Base-by-base conservation (phyloP, 805 yeast genomes). In the Zygoascus biomembranicola region DNA sequence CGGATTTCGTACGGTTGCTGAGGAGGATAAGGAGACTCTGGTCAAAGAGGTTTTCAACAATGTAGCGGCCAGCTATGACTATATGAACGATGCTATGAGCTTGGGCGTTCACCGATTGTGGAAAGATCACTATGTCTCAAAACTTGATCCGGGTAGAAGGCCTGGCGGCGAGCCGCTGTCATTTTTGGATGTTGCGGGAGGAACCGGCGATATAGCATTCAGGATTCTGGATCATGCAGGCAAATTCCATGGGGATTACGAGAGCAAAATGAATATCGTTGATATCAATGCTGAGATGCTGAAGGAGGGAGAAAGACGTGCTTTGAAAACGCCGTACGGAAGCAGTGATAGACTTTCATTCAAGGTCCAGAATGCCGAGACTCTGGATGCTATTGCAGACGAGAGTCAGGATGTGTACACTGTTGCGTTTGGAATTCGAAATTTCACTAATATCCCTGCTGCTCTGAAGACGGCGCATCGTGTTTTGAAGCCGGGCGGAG, bases 81-180 rank as follows among this genome's bases (percentile, higher is more conserved):
- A 89, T 50, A 94, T 94, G 99, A 94, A 94, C 73, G 99, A 94
- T 71, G 96, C 89, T 45, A 94, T 94, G 99, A 88, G 97, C 6
- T 69, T 90, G 68, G 99, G 99, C 43, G 78, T 94, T 48, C 99
- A 94, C 69, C 78, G 99, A 63, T 73, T 92, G 47, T 94, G 99
- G 99, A 94, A 94, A 67, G 81, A 80, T 65, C 96, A 90, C 66
- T 85, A 94, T 67, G 90, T 94, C 63, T 77, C 82, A 61, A 81
- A 87, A 60, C 74, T 94, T 53, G 97, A 94, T 66, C 95, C 97
- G 45, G 99, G 99, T 35, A 82, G 81, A 74, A 79, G 98, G 65
- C 92, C 96, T 5, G 95, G 92, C 47, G 79, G 81, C 13, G 79
- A 84, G 59, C 96, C 97, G 2, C 74, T 94, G 62, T 80, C 83